Percentiles rank a stretch among this genome's conserved stretches.
phyloP scores from a whole-genome alignment of 495 filamentous ascomycete genomes.

The Aspergillus cavernicola region DNA sequence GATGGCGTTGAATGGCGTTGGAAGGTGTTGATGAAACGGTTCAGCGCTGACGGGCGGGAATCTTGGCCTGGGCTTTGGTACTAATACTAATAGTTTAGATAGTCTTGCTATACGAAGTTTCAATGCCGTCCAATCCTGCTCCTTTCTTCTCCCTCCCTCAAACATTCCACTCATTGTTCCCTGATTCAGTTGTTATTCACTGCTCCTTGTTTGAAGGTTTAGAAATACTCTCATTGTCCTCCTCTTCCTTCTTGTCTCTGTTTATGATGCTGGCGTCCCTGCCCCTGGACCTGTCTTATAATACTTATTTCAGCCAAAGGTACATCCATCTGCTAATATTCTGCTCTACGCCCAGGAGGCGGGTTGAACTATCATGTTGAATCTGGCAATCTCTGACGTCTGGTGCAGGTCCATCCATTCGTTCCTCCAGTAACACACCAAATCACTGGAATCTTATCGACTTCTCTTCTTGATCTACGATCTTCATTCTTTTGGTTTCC shows the following conservation, averaged over 20 bases:
- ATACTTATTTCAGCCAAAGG: slow-evolving; percentile 5
- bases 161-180: slow-evolving; percentile 16
- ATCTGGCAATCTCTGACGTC: neutral
- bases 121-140: neutral
- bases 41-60: neutral
- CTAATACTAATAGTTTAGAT: too few relatives aligned
- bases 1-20: slow-evolving; percentile 14
- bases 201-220: neutral
- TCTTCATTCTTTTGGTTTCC: neutral
- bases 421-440: neutral
- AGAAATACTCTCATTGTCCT: slow-evolving; percentile 1
- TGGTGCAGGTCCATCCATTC: neutral
- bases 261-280: slow-evolving; percentile 13
- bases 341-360: neutral
- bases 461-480: neutral
- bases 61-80: neutral
- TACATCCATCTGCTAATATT: neutral
- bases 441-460: neutral
- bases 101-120: too few relatives aligned
- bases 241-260: slow-evolving; percentile 5
- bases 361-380: neutral
- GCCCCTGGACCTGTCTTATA: neutral
- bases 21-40: slow-evolving; percentile 8
- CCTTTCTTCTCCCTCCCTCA: neutral
- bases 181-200: slow-evolving; percentile 4